These are phyloP conservation scores for Neltuma alba DNA, from an alignment of 306 rosid species.

Conservation along the genomic window DNA sequence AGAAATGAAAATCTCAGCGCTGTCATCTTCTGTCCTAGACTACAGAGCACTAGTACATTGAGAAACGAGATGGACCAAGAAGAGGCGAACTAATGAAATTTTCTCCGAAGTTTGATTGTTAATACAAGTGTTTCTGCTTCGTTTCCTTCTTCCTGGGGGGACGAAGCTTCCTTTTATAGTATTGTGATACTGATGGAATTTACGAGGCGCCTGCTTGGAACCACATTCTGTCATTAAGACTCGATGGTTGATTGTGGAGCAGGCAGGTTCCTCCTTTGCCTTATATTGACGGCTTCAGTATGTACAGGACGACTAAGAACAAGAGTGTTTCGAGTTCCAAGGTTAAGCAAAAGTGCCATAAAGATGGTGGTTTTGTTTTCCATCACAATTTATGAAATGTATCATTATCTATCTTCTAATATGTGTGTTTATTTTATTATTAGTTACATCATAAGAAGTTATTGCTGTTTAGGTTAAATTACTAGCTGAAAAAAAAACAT, in stretches of 20 bases:
- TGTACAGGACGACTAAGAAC: slow-evolving; percentile 46
- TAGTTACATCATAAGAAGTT: not conserved
- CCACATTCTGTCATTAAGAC: slow-evolving; percentile 55
- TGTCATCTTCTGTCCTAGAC: slow-evolving; percentile 21
- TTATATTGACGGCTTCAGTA: slow-evolving; percentile 34
- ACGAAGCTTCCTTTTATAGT: slow-evolving; percentile 19
- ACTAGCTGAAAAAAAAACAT: not conserved
- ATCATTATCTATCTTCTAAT: not conserved
- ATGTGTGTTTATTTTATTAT: not conserved
- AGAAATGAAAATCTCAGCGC: slow-evolving; percentile 25
- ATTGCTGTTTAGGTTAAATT: not conserved
- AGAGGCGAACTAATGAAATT: slow-evolving; percentile 5
- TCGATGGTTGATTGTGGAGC: slow-evolving; percentile 66
- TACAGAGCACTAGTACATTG: not conserved
- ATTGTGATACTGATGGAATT: not conserved
- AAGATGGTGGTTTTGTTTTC: slow-evolving; percentile 28
- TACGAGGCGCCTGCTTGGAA: slow-evolving; percentile 65
- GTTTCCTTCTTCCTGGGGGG: not conserved
- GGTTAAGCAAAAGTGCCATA: slow-evolving; percentile 36
- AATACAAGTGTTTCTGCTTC: slow-evolving; percentile 9
- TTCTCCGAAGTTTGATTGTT: slow-evolving; percentile 5
- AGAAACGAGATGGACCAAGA: slow-evolving; percentile 23
- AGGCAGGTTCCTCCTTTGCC: slow-evolving; percentile 44
- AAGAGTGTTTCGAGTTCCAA: slow-evolving; percentile 21
- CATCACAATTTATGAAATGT: slow-evolving; percentile 2